Percentiles rank a stretch among this genome's conserved stretches.
Conservation (phyloP, 2,329 filamentous ascomycete genomes). For the Sclerotinia trifoliorum region DNA sequence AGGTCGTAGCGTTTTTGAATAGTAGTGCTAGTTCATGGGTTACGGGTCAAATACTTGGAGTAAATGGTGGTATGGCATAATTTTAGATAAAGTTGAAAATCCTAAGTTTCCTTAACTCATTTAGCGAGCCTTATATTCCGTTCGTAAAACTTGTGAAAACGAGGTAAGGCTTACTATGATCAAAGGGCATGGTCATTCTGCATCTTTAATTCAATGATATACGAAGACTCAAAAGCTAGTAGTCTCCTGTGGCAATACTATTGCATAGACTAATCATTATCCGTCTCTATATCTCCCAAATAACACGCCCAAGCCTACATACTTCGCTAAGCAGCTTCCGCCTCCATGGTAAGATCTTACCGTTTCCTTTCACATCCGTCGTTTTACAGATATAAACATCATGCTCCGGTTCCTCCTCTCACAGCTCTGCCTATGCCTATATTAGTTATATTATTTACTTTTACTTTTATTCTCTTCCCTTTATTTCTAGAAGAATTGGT, state of each 20-base stretch:
- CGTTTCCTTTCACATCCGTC: conserved; percentile 5
- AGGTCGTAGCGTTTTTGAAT: conserved; percentile 44
- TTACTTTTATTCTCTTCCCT: no score
- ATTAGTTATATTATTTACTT: not conserved
- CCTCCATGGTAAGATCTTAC: conserved; percentile 14
- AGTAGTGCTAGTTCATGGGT: conserved; percentile 30
- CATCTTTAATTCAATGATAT: not conserved
- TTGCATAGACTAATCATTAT: not conserved
- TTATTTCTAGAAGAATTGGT: not conserved
- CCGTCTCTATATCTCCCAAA: not conserved
- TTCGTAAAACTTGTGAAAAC: not conserved
- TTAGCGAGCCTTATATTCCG: not conserved
- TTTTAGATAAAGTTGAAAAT: not conserved
- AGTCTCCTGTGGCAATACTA: not conserved
- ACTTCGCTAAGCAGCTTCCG: not conserved
- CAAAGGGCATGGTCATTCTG: not conserved
- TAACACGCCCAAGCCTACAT: not conserved
- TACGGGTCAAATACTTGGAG: conserved; percentile 33
- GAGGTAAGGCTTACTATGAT: not conserved
- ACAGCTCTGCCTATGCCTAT: conserved; percentile 47
- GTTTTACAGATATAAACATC: conserved; percentile 18
- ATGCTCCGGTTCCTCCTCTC: conserved; percentile 51
- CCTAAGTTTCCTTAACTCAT: not conserved
- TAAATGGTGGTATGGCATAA: conserved; percentile 38
- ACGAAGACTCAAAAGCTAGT: not conserved